Conservation (phyloP, 768 basidiomycete genomes). For the Lepiota venenata region DNA sequence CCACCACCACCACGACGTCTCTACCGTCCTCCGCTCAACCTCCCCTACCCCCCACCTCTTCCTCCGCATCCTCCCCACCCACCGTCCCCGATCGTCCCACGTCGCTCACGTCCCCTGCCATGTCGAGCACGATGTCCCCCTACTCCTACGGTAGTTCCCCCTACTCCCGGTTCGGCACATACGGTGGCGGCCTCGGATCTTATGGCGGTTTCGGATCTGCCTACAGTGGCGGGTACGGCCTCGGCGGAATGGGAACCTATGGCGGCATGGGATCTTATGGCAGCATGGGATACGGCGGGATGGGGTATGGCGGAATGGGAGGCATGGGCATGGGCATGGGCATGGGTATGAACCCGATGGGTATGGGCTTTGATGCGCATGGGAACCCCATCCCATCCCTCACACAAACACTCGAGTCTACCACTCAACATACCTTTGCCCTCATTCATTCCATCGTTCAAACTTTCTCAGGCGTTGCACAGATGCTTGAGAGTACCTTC, state of each 20-base stretch:
- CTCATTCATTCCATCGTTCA: constrained; percentile 94
- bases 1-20: constrained; percentile 22
- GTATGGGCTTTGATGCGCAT: constrained; percentile 38
- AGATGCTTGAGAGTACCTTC: constrained; percentile 97
- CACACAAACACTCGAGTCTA: constrained; percentile 83
- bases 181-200: constrained; percentile 28
- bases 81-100: constrained; percentile 65
- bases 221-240: constrained; percentile 25
- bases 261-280: constrained; percentile 32
- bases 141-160: constrained; percentile 38
- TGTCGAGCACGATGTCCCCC: constrained; percentile 23
- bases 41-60: constrained; percentile 15
- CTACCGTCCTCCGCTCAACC: constrained; percentile 16
- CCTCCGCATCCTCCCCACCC: constrained; percentile 25
- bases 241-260: constrained; percentile 36
- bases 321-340: constrained; percentile 33
- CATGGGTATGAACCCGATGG: constrained; percentile 22
- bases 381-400: constrained; percentile 63
- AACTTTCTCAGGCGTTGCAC: constrained; percentile 91
- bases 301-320: constrained; percentile 20
- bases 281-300: constrained; percentile 31
- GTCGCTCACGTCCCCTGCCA: constrained; percentile 36
- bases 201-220: constrained; percentile 28
- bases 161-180: constrained; percentile 33
- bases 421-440: constrained; percentile 90